phyloP scores from a whole-genome alignment of 495 filamentous ascomycete species.

The Penicillium angulare region DNA sequence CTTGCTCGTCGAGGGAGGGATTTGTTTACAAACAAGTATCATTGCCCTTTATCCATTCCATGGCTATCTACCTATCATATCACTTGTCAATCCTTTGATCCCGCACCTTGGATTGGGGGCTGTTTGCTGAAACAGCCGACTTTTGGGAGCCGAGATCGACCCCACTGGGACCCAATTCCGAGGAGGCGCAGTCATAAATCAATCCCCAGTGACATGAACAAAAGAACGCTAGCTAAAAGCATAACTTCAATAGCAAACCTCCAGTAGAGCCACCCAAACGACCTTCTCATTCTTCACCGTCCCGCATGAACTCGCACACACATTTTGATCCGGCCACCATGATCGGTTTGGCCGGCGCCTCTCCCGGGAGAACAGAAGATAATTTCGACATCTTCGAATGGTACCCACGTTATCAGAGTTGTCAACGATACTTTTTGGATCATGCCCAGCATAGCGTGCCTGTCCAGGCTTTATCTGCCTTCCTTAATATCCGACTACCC shows the following conservation, averaged over 20 bases:
- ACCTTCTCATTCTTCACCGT: constrained; percentile 17
- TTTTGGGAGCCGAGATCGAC: constrained; percentile 13
- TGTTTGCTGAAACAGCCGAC: neutral
- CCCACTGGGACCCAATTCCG: constrained; percentile 11
- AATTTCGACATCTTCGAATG: constrained; percentile 82
- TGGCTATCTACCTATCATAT: constrained; percentile 1
- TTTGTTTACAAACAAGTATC: constrained; percentile 42
- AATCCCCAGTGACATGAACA: neutral
- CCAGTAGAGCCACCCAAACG: constrained; percentile 14
- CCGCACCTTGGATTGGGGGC: neutral
- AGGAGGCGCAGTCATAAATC: constrained; percentile 6
- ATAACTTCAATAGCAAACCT: constrained; percentile 5
- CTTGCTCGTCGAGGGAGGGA: constrained; percentile 42
- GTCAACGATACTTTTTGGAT: constrained; percentile 90
- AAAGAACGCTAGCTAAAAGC: constrained; percentile 4
- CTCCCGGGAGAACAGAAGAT: constrained; percentile 37
- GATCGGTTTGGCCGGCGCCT: constrained; percentile 36
- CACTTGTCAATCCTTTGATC: neutral
- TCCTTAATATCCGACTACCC: constrained; percentile 76
- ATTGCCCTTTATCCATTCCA: constrained; percentile 11
- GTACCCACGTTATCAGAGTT: constrained; percentile 90
- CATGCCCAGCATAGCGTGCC: constrained; percentile 80
- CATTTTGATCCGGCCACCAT: constrained; percentile 43
- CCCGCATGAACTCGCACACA: constrained; percentile 36
- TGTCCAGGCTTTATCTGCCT: constrained; percentile 86